Percentiles rank a stretch among this genome's conserved stretches.
phyloP scores from a whole-genome alignment of 148 eudicot genomes.

The Diospyros kaki region DNA sequence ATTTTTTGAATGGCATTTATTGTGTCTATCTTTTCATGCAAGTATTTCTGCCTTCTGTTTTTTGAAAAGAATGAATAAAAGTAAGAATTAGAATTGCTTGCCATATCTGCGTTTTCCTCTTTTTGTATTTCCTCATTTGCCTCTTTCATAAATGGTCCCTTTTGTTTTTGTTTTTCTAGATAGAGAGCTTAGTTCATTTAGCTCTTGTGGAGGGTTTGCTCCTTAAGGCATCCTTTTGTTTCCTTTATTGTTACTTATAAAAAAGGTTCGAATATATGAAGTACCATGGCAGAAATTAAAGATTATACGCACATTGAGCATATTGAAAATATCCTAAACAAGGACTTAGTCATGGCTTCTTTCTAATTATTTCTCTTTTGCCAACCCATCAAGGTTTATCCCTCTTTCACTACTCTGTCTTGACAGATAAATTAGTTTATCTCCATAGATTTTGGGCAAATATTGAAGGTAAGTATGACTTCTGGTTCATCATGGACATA shows the following conservation, averaged over 20 bases:
- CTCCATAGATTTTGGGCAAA: neutral
- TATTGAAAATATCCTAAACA: too few species aligned
- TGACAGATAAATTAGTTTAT: neutral
- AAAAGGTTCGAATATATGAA: neutral
- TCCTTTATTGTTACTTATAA: too few species aligned
- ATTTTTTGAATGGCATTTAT: neutral
- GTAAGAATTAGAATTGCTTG: neutral
- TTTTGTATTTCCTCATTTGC: too few species aligned
- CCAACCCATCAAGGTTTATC: neutral
- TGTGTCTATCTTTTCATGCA: neutral
- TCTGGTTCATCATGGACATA: neutral
- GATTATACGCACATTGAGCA: neutral
- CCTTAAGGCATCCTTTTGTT: too few species aligned
- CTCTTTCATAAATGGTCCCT: too few species aligned
- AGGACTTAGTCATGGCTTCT: neutral
- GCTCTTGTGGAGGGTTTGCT: too few species aligned
- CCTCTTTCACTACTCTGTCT: too few species aligned
- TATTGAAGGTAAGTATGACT: neutral
- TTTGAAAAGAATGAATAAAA: neutral
- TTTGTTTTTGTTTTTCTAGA: too few species aligned
- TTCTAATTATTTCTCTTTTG: neutral
- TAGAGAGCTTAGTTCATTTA: too few species aligned
- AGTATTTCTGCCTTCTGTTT: neutral
- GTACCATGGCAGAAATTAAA: neutral
- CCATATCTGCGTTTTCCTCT: too few species aligned